A percentile compares a stretch with the other conserved stretches of the same genome.
Evolutionary conservation across 2,329 filamentous ascomycete species (phyloP).

Genomic region (Alternaria gaisen): DNA sequence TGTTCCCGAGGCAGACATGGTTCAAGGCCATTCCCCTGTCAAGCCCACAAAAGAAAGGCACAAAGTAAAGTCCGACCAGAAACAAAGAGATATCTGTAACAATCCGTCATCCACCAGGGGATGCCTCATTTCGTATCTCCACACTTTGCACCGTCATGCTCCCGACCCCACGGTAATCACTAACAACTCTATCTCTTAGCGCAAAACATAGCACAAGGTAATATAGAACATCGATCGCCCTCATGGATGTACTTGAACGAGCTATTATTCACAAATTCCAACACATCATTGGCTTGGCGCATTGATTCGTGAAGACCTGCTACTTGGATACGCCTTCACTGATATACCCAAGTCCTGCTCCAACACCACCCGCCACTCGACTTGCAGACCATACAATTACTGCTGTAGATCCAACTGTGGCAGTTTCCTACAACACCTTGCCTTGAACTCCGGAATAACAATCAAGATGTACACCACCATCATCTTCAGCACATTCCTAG

Average conservation of each 20-base stretch:
- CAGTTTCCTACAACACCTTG: background rate
- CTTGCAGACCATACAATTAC: background rate
- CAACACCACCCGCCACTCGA: background rate
- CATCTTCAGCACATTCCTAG: constrained; percentile 25
- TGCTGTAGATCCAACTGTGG: background rate
- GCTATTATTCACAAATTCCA: background rate
- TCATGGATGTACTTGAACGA: background rate
- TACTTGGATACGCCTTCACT: background rate
- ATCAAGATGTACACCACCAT: constrained; percentile 27
- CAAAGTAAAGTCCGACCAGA: background rate
- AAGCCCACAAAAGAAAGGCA: constrained; percentile 2
- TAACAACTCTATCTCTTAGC: background rate
- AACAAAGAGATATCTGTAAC: constrained; percentile 13
- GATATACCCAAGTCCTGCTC: background rate
- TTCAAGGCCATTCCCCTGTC: background rate
- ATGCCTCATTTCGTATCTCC: constrained; percentile 6
- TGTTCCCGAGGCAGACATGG: background rate
- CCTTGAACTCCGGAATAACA: background rate
- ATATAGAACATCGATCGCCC: constrained; percentile 5
- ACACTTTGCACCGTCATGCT: background rate
- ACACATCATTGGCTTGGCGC: background rate
- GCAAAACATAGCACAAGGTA: constrained; percentile 2
- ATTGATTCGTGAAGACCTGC: background rate
- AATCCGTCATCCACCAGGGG: constrained; percentile 2
- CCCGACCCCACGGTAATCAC: constrained; percentile 7